Conservation (phyloP, 208 protist species). For the Herpetomonas muscarum region DNA sequence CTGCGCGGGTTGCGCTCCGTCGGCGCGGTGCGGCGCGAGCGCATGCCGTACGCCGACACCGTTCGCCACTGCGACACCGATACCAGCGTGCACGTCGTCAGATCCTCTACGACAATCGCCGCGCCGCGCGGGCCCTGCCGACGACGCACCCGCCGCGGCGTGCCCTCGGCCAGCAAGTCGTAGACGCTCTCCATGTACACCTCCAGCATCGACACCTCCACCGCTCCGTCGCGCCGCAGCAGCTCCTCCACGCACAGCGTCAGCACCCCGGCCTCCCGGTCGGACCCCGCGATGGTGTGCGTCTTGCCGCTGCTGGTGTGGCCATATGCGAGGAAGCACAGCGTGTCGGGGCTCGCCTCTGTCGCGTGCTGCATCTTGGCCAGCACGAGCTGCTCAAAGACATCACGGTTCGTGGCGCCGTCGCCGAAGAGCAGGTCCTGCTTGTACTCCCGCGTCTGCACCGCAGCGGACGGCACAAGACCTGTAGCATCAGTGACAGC, state of each 20-base stretch:
- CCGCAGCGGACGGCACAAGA: constrained; percentile 1
- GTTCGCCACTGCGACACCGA: constrained; percentile 65
- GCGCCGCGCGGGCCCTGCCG: constrained; percentile 19
- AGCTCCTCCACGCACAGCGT: constrained; percentile 64
- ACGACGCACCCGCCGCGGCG: constrained; percentile 45
- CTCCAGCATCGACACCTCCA: constrained; percentile 86
- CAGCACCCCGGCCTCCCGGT: constrained; percentile 64
- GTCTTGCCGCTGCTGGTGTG: constrained; percentile 90
- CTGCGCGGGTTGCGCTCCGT: constrained; percentile 90
- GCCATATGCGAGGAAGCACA: constrained; percentile 86
- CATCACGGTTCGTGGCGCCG: constrained; percentile 37
- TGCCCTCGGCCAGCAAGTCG: constrained; percentile 70
- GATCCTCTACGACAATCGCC: constrained; percentile 65
- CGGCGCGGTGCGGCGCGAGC: constrained; percentile 66
- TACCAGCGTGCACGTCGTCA: constrained; percentile 61
- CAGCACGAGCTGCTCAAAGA: constrained; percentile 66
- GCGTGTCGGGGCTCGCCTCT: constrained; percentile 59
- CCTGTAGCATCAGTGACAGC: constrained; percentile 19
- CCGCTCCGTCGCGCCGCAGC: constrained; percentile 59
- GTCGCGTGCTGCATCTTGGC: constrained; percentile 47
- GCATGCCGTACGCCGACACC: constrained; percentile 69
- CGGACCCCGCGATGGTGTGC: constrained; percentile 72
- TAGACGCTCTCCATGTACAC: constrained; percentile 81
- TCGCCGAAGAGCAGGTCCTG: constrained; percentile 40
- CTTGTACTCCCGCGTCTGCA: constrained; percentile 20